Conservation (phyloP, 192 early-diverging fungal genomes). For the Phlyctochytrium bullatum region DNA sequence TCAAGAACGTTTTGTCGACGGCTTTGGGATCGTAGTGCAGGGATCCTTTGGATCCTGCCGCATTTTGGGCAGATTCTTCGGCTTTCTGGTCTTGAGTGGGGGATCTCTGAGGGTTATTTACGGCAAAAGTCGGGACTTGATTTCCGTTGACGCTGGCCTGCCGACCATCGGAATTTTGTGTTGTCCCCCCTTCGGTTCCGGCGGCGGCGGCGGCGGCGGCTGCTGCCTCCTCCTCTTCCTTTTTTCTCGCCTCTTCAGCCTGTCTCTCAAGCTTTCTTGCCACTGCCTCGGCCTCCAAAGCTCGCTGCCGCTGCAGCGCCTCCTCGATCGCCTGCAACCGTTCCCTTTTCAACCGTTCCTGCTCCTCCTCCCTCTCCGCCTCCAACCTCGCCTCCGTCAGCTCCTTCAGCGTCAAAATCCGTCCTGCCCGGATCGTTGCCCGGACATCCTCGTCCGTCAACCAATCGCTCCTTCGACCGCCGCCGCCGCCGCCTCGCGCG, state of each 20-base stretch:
- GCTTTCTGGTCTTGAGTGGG: not conserved
- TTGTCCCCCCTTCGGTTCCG: too few species aligned
- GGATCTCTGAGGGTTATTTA: too few species aligned
- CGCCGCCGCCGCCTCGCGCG: too few species aligned
- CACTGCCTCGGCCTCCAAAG: not conserved
- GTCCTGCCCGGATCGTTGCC: slow-evolving; percentile 43
- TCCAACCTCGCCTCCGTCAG: slow-evolving; percentile 30
- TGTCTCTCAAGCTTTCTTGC: too few species aligned
- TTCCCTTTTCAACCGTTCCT: slow-evolving; percentile 9
- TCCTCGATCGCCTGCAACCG: slow-evolving; percentile 9
- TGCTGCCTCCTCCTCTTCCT: slow-evolving; percentile 2
- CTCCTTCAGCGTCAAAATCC: slow-evolving; percentile 40
- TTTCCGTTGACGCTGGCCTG: too few species aligned
- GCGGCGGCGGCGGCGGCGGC: not conserved
- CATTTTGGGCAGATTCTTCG: too few species aligned
- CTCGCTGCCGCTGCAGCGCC: not conserved
- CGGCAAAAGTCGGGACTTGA: too few species aligned
- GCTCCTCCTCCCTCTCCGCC: slow-evolving; percentile 15
- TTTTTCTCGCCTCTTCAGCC: slow-evolving; percentile 2
- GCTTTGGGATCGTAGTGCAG: slow-evolving; percentile 38
- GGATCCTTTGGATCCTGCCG: slow-evolving; percentile 5
- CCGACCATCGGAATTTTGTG: not conserved
- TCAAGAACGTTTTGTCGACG: slow-evolving; percentile 51
- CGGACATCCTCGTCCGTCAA: slow-evolving; percentile 51
- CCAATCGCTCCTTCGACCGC: slow-evolving; percentile 40